These are phyloP conservation scores for Puccinia novopanici DNA, from an alignment of 1,284 basidiomycete genomes.

Conservation along the genomic window DNA sequence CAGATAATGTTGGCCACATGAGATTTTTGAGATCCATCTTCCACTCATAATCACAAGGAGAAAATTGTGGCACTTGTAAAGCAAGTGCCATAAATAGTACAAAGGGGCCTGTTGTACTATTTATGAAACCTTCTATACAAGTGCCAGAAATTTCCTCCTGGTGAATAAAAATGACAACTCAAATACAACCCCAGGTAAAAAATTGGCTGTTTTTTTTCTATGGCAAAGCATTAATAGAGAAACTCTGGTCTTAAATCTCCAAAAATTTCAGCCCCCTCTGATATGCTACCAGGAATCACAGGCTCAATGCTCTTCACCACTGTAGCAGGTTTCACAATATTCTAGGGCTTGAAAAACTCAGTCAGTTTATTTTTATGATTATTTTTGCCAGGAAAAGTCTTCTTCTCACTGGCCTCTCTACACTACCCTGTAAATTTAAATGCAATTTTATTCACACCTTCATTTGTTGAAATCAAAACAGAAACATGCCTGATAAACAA, in stretches of 20 bases:
- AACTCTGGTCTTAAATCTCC: neutral
- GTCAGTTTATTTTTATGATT: neutral
- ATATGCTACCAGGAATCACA: too few species aligned
- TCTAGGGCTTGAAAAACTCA: neutral
- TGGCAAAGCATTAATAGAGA: conserved; percentile 4
- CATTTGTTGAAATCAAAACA: too few species aligned
- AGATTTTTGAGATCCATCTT: neutral
- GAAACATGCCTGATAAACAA: too few species aligned
- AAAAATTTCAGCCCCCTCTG: neutral
- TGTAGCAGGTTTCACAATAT: neutral
- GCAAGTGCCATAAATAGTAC: too few species aligned
- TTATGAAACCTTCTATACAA: too few species aligned
- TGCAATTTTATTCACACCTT: too few species aligned
- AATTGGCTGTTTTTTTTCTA: neutral
- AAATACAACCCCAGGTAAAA: neutral
- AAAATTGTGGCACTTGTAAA: too few species aligned
- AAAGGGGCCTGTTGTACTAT: too few species aligned
- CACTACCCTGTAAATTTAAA: too few species aligned
- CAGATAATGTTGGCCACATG: neutral
- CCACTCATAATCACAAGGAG: neutral
- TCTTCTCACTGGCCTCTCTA: too few species aligned
- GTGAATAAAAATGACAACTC: neutral
- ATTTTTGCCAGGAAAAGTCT: too few species aligned
- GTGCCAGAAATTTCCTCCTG: too few species aligned
- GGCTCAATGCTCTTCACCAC: neutral